Evolutionary conservation across 2,329 filamentous ascomycete genomes (phyloP), one percentile per base, ranked within the genome.

Genomic region (Aspergillus fischeri): DNA sequence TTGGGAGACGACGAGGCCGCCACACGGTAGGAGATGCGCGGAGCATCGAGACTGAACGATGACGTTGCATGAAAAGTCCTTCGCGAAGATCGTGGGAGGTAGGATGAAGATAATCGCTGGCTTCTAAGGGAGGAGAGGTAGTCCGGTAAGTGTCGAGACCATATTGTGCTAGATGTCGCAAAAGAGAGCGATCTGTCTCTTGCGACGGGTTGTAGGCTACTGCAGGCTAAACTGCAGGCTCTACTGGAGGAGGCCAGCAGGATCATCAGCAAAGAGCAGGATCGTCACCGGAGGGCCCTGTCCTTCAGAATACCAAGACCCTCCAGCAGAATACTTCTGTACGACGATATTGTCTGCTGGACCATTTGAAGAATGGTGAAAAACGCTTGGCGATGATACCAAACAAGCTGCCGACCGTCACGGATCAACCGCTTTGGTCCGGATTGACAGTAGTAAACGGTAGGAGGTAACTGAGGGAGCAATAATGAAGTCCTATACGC

Each of bases 1-100:
- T 93, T 93, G 57, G 84, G 88, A 51, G 87, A 88, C 68, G 89
- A 92, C 4, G 89, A 90, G 5, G 88, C 88, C 29, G 89, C 87
- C 58, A 91, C 81, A 63, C 88, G 82, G 72, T 91, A 92, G 53
- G 83, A 83, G 68, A 90, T 73, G 21, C 72, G 73, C 11, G 72
- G 65, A n/a, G 69, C 63, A 3, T 67, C 62, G 8, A 59, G 35
- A 38, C 53, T 41, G 5, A 70, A 70, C 35, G 61, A 63, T 21
- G 60, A 53, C 4, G 60, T 70, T 29, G 70, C 68, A 58, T 74
- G 71, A 49, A 75, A 73, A 38, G 57, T 48, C 58, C 66, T 66
- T 38, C 55, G 56, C 1, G 52, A 55, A 27, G 29, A 58, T 32
- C 21, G 55, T 32, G 42, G 28, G 45, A 28, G 25, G 52, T 47